Evolutionary conservation across 208 protist species (phyloP).

Genomic region (Leishmania gerbilli): DNA sequence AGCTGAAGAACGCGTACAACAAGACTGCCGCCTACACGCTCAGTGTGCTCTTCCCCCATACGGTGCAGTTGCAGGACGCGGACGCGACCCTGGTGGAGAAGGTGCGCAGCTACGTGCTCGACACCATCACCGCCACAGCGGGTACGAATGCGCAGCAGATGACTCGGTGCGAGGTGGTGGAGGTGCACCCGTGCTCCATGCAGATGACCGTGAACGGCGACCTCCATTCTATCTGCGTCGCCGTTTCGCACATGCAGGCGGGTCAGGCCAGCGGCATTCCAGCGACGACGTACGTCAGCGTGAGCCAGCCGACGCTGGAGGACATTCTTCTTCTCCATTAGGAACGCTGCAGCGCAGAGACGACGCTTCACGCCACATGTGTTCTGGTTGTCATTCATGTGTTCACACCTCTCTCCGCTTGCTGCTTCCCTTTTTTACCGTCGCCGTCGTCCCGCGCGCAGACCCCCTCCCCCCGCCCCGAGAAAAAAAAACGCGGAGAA

Average conservation of each 20-base stretch:
- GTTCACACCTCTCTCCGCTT: not conserved
- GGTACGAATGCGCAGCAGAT: not conserved
- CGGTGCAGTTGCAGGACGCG: constrained; percentile 32
- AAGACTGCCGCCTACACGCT: constrained; percentile 53
- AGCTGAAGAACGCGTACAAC: constrained; percentile 63
- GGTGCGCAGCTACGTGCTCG: constrained; percentile 37
- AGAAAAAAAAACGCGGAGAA: not conserved
- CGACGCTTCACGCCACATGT: not conserved
- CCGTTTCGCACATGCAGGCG: constrained; percentile 45
- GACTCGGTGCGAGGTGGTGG: constrained; percentile 40
- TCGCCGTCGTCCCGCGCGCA: not conserved
- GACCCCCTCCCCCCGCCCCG: no score
- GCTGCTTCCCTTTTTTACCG: not conserved
- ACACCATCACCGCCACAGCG: constrained; percentile 11
- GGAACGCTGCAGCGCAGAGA: not conserved
- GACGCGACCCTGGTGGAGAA: constrained; percentile 19
- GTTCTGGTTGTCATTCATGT: not conserved
- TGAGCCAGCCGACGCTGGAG: constrained; percentile 70
- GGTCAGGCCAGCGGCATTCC: constrained; percentile 46
- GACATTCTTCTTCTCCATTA: constrained; percentile 60
- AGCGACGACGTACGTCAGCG: constrained; percentile 55
- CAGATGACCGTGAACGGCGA: constrained; percentile 39
- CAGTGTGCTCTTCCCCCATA: constrained; percentile 47
- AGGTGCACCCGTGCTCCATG: constrained; percentile 51
- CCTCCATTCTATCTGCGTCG: constrained; percentile 46